Conservation (phyloP, 805 yeast species). For the Torulaspora maleeae region DNA sequence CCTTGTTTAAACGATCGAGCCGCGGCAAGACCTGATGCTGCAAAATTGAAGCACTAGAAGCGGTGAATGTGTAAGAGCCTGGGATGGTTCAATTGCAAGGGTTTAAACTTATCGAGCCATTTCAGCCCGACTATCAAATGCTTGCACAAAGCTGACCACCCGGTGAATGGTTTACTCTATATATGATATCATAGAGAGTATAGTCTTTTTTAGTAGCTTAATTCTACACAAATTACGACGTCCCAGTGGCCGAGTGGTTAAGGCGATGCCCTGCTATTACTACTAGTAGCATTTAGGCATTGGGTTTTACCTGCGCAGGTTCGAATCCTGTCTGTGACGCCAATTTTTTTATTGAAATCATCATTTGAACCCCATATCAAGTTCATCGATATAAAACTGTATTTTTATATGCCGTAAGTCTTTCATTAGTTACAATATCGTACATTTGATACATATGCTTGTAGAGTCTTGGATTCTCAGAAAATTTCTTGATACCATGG, state of each 20-base stretch:
- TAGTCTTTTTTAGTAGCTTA: no score
- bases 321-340: slow-evolving; percentile 99
- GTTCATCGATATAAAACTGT: background rate
- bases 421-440: background rate
- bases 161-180: no score
- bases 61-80: no score
- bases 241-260: slow-evolving; percentile 90
- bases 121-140: no score
- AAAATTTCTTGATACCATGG: slow-evolving; percentile 40
- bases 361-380: no score
- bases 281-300: slow-evolving; percentile 58
- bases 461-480: background rate
- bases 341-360: slow-evolving; percentile 37
- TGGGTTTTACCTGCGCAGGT: slow-evolving; percentile 96
- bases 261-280: slow-evolving; percentile 85
- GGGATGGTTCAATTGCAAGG: no score
- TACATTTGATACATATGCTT: background rate
- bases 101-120: no score
- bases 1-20: background rate
- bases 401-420: background rate
- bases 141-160: no score
- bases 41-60: no score
- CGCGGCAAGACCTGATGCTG: background rate
- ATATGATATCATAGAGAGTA: no score
- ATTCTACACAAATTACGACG: slow-evolving; percentile 21